Base-by-base conservation (phyloP, 768 basidiomycete species). In the Lentinula raphanica region DNA sequence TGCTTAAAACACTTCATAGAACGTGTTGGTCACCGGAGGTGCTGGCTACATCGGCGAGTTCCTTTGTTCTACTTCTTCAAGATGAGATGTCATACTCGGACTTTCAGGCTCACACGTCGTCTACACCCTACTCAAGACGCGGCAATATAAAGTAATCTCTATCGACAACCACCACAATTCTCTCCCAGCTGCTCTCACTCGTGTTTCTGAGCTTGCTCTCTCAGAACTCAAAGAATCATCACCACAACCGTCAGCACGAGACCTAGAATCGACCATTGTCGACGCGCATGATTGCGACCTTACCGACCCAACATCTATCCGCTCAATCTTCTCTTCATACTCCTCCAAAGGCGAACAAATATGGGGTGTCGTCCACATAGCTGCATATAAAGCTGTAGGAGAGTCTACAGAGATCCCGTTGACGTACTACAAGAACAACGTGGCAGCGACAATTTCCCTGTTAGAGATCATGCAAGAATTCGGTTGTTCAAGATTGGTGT, bases 131-230 rank as follows among this genome's bases (percentile, higher is more conserved):
- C 86, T 97, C 63, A 82, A 91, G 68, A 92, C 94, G 12, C 84
- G 93, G 59, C 79, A 86, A 61, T 99, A 90, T 81, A 91, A 90
- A 69, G 93, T 98, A 65, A 85, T 98, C 62, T 89, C 94, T 23
- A 82, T 98, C 65, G 97, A 99, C 77, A 98, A 98, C 77, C 79
- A 89, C 76, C 86, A 94, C 73, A 99, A 99, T 70, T 94, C 97
- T 2, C 84, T 85, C 63, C 85, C 90, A 2, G 76, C 77, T 21
- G 84, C 93, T 2, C 79, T 97, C 49, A 72, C 77, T 54, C 86
- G 90, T 60, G 88, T 95, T 46, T 82, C 87, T 15, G 81, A 91
- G 71, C 81, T 98, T 56, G 93, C 94, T 3, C 80, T 79, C 61
- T 83, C 81, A 46, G 85, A 86, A 63, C 79, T 98, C 66, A 75